These are phyloP conservation scores for Vicia villosa DNA, from an alignment of 306 rosid genomes.

Conservation along the genomic window DNA sequence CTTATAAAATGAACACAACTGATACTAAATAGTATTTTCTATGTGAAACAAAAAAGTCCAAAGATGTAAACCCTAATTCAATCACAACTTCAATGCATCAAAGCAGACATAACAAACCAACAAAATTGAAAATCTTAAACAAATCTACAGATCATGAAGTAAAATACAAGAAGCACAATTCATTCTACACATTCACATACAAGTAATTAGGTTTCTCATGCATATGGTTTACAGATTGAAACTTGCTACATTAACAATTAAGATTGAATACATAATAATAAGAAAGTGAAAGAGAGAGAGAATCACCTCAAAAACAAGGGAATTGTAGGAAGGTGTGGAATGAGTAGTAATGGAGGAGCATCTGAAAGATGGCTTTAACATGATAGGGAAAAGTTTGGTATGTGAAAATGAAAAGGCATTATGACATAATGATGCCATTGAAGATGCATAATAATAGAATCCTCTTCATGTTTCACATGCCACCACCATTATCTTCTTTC, in stretches of 20 bases:
- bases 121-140: slow-evolving; percentile 2
- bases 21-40: slow-evolving; percentile 1
- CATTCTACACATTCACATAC: background rate
- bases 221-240: slow-evolving; percentile 16
- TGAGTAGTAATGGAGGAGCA: slow-evolving; percentile 50
- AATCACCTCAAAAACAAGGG: slow-evolving; percentile 80
- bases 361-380: slow-evolving; percentile 42
- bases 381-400: slow-evolving; percentile 32
- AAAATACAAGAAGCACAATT: background rate
- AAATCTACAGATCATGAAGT: background rate
- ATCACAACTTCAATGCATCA: background rate
- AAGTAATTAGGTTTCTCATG: background rate
- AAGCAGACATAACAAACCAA: slow-evolving; percentile 9
- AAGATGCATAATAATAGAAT: slow-evolving; percentile 62
- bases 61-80: slow-evolving; percentile 8
- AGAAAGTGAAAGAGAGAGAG: background rate
- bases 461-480: slow-evolving; percentile 62
- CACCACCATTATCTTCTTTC: slow-evolving; percentile 55
- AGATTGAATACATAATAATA: slow-evolving; percentile 17
- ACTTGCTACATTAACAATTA: background rate
- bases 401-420: slow-evolving; percentile 61
- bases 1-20: slow-evolving; percentile 20
- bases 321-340: slow-evolving; percentile 58
- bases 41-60: slow-evolving; percentile 21
- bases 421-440: slow-evolving; percentile 86